phyloP scores from a whole-genome alignment of 2,329 filamentous ascomycete genomes.

The Daldinia sp. region DNA sequence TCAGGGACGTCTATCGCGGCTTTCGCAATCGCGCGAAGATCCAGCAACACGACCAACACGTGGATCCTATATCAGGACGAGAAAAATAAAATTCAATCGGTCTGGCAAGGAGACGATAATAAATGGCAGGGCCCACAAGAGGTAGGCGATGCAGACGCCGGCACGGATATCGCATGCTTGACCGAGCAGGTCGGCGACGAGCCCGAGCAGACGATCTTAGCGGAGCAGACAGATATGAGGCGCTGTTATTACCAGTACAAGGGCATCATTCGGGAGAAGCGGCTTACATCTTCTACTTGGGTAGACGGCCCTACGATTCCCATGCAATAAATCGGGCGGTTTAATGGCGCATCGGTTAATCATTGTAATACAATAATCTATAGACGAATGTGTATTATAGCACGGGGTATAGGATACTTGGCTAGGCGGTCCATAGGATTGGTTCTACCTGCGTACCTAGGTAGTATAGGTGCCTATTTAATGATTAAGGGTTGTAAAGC shows the following conservation, averaged over 20 bases:
- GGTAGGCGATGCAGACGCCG: conserved; percentile 30
- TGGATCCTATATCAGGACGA: conserved; percentile 40
- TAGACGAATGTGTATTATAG: not conserved
- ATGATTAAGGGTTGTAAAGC: no score
- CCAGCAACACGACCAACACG: conserved; percentile 33
- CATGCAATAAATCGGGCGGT: conserved; percentile 9
- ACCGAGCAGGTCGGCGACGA: conserved; percentile 26
- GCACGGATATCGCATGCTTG: conserved; percentile 35
- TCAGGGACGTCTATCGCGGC: conserved; percentile 35
- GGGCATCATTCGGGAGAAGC: conserved; percentile 28
- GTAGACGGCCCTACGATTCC: conserved; percentile 30
- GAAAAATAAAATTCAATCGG: conserved; percentile 28
- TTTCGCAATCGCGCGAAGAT: conserved; percentile 27
- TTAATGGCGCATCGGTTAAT: conserved; percentile 11
- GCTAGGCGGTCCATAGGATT: not conserved
- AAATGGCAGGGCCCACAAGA: conserved; percentile 33
- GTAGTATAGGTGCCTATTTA: no score
- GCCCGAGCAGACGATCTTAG: conserved; percentile 8
- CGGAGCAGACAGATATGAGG: conserved; percentile 30
- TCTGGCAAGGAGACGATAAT: conserved; percentile 30
- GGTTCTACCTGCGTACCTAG: no score
- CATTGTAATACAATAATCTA: not conserved
- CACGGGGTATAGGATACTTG: not conserved
- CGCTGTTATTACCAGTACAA: conserved; percentile 35
- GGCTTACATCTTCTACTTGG: conserved; percentile 25